A percentile compares a stretch with the other conserved stretches of the same genome.
phyloP scores from a whole-genome alignment of 2,329 filamentous ascomycete species.

The Fusarium circinatum region DNA sequence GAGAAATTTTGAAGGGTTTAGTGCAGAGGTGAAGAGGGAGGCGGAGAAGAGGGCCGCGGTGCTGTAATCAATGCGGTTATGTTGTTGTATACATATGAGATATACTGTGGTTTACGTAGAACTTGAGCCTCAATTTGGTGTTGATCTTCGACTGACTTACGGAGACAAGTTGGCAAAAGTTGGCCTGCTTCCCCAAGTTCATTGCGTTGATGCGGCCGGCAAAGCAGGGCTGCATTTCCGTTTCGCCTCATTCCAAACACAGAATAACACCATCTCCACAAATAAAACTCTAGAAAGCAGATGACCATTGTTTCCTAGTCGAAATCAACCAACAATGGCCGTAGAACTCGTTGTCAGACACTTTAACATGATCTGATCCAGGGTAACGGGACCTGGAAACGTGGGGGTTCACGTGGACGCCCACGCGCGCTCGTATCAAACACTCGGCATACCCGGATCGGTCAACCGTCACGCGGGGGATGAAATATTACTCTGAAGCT shows the following conservation, averaged over 20 bases:
- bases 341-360: not conserved
- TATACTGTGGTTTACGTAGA: too few relatives aligned
- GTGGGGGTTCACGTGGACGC: slow-evolving; percentile 24
- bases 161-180: too few relatives aligned
- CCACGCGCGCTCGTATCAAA: not conserved
- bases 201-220: accelerated
- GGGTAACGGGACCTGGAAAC: not conserved
- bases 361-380: slow-evolving; percentile 19
- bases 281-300: not conserved
- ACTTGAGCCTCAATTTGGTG: too few relatives aligned
- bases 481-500: not conserved
- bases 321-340: not conserved
- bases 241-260: not conserved
- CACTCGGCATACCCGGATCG: slow-evolving; percentile 11
- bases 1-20: not conserved
- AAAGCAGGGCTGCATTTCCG: not conserved
- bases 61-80: too few relatives aligned
- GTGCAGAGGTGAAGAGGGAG: slow-evolving; percentile 10
- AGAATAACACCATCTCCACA: not conserved
- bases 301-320: not conserved
- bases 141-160: too few relatives aligned
- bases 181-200: accelerated
- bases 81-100: too few relatives aligned
- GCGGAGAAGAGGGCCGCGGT: not conserved
- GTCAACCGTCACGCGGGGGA: not conserved